phyloP scores from a whole-genome alignment of 2,329 filamentous ascomycete genomes.

The Sporothrix globosa region DNA sequence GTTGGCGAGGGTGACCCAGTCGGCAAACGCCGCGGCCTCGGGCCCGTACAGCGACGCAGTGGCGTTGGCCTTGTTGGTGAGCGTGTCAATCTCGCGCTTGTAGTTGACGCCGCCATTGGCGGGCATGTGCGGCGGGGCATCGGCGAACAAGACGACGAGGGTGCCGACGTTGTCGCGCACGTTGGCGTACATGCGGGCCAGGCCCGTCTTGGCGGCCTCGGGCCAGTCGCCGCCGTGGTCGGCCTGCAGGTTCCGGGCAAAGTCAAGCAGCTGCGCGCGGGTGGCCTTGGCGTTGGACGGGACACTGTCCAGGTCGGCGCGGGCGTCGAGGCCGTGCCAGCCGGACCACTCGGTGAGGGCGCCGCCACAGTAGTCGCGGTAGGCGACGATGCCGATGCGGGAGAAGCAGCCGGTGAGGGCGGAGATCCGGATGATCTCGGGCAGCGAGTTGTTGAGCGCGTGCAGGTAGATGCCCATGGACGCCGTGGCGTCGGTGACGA shows the following conservation, averaged over 20 bases:
- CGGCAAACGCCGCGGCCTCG: conserved; percentile 45
- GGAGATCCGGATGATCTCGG: conserved; percentile 55
- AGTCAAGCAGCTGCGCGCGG: conserved; percentile 45
- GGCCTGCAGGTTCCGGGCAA: conserved; percentile 43
- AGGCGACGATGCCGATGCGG: conserved; percentile 55
- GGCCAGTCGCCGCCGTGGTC: conserved; percentile 49
- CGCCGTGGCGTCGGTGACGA: conserved; percentile 52
- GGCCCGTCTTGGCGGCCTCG: conserved; percentile 54
- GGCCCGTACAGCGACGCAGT: conserved; percentile 40
- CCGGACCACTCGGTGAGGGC: conserved; percentile 53
- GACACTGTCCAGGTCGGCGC: conserved; percentile 6
- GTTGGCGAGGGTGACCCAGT: conserved; percentile 49
- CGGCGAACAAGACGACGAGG: conserved; percentile 55
- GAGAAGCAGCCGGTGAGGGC: conserved; percentile 54
- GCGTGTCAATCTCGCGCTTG: conserved; percentile 40
- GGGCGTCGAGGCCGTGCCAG: conserved; percentile 45
- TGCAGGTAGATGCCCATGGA: conserved; percentile 51
- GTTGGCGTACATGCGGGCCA: conserved; percentile 51
- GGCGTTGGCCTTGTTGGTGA: conserved; percentile 19
- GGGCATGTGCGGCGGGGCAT: conserved; percentile 37
- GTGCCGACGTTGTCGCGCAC: conserved; percentile 55
- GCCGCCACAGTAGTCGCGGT: conserved; percentile 52
- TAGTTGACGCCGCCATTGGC: conserved; percentile 40
- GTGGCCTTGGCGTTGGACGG: conserved; percentile 35
- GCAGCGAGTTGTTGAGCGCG: conserved; percentile 52